Evolutionary conservation across 805 yeast species (phyloP).

Genomic region (Saccharomycopsis sp.): DNA sequence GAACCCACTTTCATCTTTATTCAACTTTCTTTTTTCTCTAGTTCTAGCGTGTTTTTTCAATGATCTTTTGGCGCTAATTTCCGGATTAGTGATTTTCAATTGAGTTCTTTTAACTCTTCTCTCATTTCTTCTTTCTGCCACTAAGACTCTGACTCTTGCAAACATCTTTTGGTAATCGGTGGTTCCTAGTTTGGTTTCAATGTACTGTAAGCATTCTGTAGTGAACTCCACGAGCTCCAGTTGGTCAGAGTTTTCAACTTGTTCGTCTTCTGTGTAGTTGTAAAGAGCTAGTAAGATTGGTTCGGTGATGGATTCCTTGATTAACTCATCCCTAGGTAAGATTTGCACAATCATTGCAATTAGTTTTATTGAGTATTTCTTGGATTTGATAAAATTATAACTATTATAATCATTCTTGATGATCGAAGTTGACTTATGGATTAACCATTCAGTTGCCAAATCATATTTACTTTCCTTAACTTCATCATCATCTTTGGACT

Average conservation of each 20-base stretch:
- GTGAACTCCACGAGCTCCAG: conserved; percentile 44
- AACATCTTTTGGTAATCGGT: conserved; percentile 54
- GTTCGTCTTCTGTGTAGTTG: conserved; percentile 34
- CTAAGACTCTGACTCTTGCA: conserved; percentile 50
- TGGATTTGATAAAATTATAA: conserved; percentile 45
- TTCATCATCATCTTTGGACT: conserved; percentile 23
- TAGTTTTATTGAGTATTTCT: conserved; percentile 59
- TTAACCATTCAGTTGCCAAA: conserved; percentile 47
- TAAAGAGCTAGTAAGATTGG: conserved; percentile 43
- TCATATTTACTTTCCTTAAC: conserved; percentile 21
- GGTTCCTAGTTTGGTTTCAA: conserved; percentile 62
- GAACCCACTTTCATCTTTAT: conserved; percentile 67
- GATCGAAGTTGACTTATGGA: conserved; percentile 49
- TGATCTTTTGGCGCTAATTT: conserved; percentile 67
- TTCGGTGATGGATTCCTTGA: conserved; percentile 30
- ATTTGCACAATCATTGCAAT: conserved; percentile 54
- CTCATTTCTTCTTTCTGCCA: conserved; percentile 57
- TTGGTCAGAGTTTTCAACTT: conserved; percentile 27
- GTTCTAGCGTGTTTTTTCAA: conserved; percentile 63
- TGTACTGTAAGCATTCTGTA: conserved; percentile 54
- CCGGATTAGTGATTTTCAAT: conserved; percentile 70
- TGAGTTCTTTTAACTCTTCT: conserved; percentile 69
- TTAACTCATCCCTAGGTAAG: conserved; percentile 32
- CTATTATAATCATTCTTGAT: conserved; percentile 55
- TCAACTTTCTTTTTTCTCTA: conserved; percentile 67